These are phyloP conservation scores for Gonium pectorale DNA, from an alignment of 139 green algal genomes.

Conservation along the genomic window DNA sequence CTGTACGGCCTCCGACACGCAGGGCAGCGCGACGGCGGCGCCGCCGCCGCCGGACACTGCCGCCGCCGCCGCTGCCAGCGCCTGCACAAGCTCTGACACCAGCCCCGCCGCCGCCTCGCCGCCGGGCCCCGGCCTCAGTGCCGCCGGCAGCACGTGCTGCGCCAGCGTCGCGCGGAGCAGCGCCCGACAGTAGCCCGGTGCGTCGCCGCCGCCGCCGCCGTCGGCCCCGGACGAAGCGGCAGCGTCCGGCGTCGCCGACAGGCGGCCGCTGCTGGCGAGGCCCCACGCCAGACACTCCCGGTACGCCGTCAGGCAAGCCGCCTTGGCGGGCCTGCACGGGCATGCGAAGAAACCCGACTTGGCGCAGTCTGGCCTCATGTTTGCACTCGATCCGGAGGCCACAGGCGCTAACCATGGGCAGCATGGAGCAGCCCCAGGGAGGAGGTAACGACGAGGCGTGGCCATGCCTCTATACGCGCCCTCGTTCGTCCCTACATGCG, in stretches of 20 bases:
- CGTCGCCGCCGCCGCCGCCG: neutral
- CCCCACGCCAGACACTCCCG: slow-evolving; percentile 63
- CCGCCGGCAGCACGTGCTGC: slow-evolving; percentile 21
- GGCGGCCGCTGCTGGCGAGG: slow-evolving; percentile 8
- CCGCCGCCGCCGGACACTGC: neutral
- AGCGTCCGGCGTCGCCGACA: neutral
- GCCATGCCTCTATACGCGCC: too few relatives aligned
- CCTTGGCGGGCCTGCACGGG: neutral
- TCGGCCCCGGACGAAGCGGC: neutral
- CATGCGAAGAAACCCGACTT: too few relatives aligned
- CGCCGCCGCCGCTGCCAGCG: neutral
- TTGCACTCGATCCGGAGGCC: too few relatives aligned
- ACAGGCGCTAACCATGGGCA: too few relatives aligned
- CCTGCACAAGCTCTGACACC: slow-evolving; percentile 1
- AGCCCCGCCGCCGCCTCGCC: slow-evolving; percentile 2
- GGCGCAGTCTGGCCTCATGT: too few relatives aligned
- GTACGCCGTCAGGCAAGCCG: slow-evolving; percentile 43
- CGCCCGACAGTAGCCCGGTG: slow-evolving; percentile 27
- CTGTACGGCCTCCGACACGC: neutral
- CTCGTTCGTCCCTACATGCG: too few relatives aligned
- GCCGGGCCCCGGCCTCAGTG: neutral
- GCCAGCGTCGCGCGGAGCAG: slow-evolving; percentile 2
- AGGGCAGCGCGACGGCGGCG: neutral
- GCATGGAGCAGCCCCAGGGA: too few relatives aligned
- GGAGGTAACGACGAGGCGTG: too few relatives aligned